These are phyloP conservation scores for Claviceps cyperi DNA, from an alignment of 2,329 filamentous ascomycete species.

Conservation along the genomic window DNA sequence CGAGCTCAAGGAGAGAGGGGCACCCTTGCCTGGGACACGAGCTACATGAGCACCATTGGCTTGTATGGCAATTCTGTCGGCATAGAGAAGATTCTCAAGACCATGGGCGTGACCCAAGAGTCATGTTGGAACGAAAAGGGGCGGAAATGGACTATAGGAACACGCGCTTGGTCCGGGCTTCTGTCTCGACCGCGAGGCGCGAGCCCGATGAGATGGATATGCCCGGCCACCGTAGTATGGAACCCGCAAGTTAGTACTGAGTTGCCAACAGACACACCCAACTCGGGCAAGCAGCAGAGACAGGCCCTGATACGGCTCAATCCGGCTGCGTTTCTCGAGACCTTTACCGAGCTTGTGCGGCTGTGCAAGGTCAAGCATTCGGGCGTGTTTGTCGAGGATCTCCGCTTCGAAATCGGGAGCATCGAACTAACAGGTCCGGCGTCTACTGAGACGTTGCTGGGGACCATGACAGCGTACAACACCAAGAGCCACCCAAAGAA, in stretches of 20 bases:
- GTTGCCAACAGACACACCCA: conserved; percentile 12
- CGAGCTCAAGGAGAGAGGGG: conserved; percentile 62
- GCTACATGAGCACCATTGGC: conserved; percentile 79
- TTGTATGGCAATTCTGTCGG: conserved; percentile 53
- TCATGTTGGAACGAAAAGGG: conserved; percentile 49
- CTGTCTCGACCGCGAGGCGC: conserved; percentile 39
- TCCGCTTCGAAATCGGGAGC: conserved; percentile 52
- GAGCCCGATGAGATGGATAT: conserved; percentile 41
- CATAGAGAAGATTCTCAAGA: conserved; percentile 50
- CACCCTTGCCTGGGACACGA: conserved; percentile 81
- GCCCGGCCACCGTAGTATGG: conserved; percentile 65
- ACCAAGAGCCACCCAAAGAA: conserved; percentile 14
- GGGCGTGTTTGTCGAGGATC: conserved; percentile 48
- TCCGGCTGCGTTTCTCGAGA: conserved; percentile 61
- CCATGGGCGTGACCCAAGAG: conserved; percentile 46
- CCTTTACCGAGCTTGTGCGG: conserved; percentile 48
- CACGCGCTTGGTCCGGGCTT: conserved; percentile 32
- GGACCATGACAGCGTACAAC: conserved; percentile 45
- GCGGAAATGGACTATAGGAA: conserved; percentile 52
- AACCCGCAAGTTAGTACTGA: conserved; percentile 29
- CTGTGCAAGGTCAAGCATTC: conserved; percentile 47
- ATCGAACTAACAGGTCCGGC: conserved; percentile 49
- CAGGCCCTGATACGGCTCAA: conserved; percentile 61
- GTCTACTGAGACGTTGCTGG: conserved; percentile 63
- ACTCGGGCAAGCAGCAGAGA: conserved; percentile 16